Conservation (phyloP, 2,329 filamentous ascomycete genomes). For the Aspergillaceae sp. region DNA sequence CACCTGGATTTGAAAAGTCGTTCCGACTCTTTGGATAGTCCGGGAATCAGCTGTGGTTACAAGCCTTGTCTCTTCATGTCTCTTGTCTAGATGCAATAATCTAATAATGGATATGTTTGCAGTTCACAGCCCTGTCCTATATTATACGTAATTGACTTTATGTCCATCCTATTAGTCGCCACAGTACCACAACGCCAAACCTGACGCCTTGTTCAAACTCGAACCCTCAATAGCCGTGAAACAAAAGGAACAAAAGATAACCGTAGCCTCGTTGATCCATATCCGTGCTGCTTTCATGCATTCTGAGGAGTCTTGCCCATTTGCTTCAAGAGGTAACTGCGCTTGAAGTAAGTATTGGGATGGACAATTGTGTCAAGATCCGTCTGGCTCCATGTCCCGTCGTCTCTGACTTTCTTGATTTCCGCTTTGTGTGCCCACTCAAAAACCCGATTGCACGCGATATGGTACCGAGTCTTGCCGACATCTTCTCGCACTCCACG, state of each 20-base stretch:
- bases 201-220: conserved; percentile 8
- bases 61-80: conserved; percentile 6
- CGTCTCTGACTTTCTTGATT: conserved; percentile 67
- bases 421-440: conserved; percentile 75
- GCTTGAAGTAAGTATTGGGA: conserved; percentile 96
- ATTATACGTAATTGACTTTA: background rate
- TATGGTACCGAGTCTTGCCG: conserved; percentile 78
- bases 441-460: conserved; percentile 94
- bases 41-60: conserved; percentile 69
- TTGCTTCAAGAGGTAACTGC: conserved; percentile 82
- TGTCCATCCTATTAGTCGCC: background rate
- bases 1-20: conserved; percentile 59
- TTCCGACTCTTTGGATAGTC: conserved; percentile 54
- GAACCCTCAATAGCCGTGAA: too few species aligned
- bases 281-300: conserved; percentile 27
- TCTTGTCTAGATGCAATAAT: background rate
- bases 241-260: conserved; percentile 1
- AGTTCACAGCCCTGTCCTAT: background rate
- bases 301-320: conserved; percentile 47
- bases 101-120: background rate
- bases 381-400: conserved; percentile 59
- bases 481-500: conserved; percentile 82
- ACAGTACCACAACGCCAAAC: conserved; percentile 3
- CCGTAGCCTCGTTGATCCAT: conserved; percentile 44
- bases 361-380: conserved; percentile 94